A percentile compares a stretch with the other conserved stretches of the same genome.
These are phyloP conservation scores for Zymoseptoria tritici DNA, from an alignment of 2,329 filamentous ascomycete species.

Conservation along the genomic window DNA sequence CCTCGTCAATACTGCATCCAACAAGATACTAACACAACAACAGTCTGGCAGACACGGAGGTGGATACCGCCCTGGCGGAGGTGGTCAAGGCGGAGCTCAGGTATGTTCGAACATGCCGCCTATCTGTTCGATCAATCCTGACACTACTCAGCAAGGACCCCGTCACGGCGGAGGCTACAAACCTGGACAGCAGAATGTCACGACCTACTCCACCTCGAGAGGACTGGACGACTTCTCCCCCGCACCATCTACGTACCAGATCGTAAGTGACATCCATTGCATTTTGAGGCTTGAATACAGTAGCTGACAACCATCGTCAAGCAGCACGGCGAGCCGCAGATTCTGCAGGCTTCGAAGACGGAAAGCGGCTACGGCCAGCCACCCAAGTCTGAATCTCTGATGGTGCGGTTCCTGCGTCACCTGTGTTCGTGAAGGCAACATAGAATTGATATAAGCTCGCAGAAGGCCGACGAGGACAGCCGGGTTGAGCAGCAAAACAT, in stretches of 20 bases:
- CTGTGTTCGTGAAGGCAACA: slow-evolving; percentile 1
- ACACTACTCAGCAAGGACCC: background rate
- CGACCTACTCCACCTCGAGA: background rate
- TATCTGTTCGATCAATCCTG: background rate
- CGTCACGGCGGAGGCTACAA: slow-evolving; percentile 4
- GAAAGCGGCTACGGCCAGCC: background rate
- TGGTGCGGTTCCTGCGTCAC: slow-evolving; percentile 3
- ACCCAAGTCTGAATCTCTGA: background rate
- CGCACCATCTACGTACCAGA: background rate
- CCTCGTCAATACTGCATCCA: background rate
- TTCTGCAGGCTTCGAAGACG: background rate
- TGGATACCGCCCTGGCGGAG: background rate
- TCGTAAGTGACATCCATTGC: background rate
- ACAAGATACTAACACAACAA: background rate
- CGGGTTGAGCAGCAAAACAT: background rate
- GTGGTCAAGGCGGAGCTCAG: background rate
- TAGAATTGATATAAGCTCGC: background rate
- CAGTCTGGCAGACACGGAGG: background rate
- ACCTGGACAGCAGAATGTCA: slow-evolving; percentile 1
- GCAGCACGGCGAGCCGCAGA: background rate
- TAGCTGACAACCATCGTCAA: background rate
- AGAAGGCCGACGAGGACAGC: background rate
- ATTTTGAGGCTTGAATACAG: background rate
- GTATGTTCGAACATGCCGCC: background rate
- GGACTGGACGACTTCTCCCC: background rate